Base-by-base conservation (phyloP, 306 rosid genomes). In the Hippophae gyantsensis region DNA sequence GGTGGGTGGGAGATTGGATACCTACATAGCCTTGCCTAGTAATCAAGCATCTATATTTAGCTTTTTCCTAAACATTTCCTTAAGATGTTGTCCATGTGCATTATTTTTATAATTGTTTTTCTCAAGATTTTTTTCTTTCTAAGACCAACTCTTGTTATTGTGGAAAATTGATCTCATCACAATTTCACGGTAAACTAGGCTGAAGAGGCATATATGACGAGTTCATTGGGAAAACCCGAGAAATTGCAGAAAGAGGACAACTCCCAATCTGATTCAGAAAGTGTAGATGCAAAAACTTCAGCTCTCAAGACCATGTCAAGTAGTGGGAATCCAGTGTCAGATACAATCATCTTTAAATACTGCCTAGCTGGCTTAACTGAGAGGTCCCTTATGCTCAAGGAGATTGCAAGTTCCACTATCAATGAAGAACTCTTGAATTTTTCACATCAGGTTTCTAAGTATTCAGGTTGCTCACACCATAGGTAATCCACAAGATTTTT, bases 381-480 rank as follows among this genome's bases (percentile, higher is more conserved):
- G 79, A 92, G 78, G 75, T 79, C 86, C 56, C 87, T 79, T 49
- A 72, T 92, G 81, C 98, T 92, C 69, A 92, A 81, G 84, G 96
- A 92, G 73, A 85, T 92, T 72, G 86, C 84, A 54, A 44, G 64
- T 67, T 70, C 74, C 45, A 76, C 79, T 53, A 76, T 95, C 32
- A 76, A 74, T 57, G 80, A 66, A 64, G 96, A 85, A 61, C 80
- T 92, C 72, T 71, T 62, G 10, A 80, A 76, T 64, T 79, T 92
- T 56, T 86, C 98, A 10, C 63, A 68, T 66, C 86, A 76, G 13
- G 89, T 92, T 65, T 85, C 98, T 52, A 69, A 67, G 58, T 85
- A 85, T 73, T 81, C 95, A 11, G 98, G 98, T 71, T 92, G 98
- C 69, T 79, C 85, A 58, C 98, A 92, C 69, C 95, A 83, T 67